Conservation (phyloP, 208 protist genomes). For the Endotrypanum monterogeii region DNA sequence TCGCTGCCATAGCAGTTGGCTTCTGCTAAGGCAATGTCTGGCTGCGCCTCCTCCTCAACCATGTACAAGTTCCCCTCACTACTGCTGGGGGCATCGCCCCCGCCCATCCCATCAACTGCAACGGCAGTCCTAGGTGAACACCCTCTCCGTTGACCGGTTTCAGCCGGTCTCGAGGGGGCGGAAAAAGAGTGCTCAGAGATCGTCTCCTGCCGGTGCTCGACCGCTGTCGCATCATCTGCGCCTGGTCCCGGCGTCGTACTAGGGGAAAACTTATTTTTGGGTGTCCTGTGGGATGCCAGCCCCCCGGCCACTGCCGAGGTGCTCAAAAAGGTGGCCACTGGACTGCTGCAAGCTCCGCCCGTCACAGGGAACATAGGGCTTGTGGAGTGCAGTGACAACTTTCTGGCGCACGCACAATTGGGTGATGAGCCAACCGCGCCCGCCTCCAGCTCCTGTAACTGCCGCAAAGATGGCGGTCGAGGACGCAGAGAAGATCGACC, state of each 20-base stretch:
- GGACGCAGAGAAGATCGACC: neutral
- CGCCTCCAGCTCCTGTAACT: neutral
- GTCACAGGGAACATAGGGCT: neutral
- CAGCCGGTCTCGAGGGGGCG: neutral
- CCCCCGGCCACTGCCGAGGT: neutral
- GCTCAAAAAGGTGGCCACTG: neutral
- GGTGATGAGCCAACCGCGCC: neutral
- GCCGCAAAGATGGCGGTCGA: neutral
- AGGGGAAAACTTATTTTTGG: neutral
- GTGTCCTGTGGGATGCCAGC: neutral
- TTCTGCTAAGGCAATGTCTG: neutral
- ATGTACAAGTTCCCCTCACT: neutral
- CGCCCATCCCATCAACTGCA: neutral
- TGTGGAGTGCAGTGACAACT: neutral
- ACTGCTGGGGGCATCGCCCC: neutral
- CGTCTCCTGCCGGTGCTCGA: conserved; percentile 1
- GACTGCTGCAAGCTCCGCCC: neutral
- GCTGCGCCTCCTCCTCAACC: neutral
- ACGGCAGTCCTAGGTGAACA: neutral
- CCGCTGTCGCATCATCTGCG: neutral
- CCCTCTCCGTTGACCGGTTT: neutral
- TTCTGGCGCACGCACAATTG: conserved; percentile 3
- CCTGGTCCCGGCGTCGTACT: neutral
- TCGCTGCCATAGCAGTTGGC: neutral
- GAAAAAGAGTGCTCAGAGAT: neutral